Evolutionary conservation across 2,329 filamentous ascomycete genomes (phyloP).

Genomic region (Hymenoscyphus fructigenus): DNA sequence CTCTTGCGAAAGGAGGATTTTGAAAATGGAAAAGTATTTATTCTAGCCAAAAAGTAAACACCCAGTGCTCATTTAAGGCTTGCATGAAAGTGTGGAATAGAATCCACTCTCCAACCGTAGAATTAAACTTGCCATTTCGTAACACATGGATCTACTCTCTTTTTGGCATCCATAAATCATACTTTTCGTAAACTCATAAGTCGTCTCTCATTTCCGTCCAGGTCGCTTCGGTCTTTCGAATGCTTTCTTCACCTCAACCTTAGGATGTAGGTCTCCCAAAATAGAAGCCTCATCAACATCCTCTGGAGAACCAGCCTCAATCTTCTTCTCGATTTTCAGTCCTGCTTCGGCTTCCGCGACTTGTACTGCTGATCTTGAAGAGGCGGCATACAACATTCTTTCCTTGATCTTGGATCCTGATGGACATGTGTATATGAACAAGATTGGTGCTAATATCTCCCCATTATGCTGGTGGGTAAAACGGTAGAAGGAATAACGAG

Average conservation of each 20-base stretch:
- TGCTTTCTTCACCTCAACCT: slow-evolving; percentile 62
- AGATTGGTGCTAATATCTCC: slow-evolving; percentile 54
- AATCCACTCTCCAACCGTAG: too few relatives aligned
- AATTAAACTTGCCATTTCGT: too few relatives aligned
- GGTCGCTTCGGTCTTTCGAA: slow-evolving; percentile 81
- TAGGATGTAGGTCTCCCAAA: slow-evolving; percentile 65
- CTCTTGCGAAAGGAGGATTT: too few relatives aligned
- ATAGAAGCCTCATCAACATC: slow-evolving; percentile 70
- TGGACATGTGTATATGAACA: slow-evolving; percentile 85
- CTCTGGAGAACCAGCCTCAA: slow-evolving; percentile 64
- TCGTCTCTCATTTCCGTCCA: slow-evolving; percentile 44
- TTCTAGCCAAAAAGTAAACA: too few relatives aligned
- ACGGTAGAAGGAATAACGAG: slow-evolving; percentile 76
- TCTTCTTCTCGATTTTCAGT: slow-evolving; percentile 66
- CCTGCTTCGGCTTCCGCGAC: slow-evolving; percentile 65
- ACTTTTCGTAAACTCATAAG: background rate
- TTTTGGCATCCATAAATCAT: slow-evolving; percentile 4
- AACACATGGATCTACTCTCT: too few relatives aligned
- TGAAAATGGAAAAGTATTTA: too few relatives aligned
- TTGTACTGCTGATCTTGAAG: slow-evolving; percentile 65
- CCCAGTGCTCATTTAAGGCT: too few relatives aligned
- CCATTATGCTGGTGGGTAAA: slow-evolving; percentile 59
- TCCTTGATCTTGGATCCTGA: slow-evolving; percentile 72
- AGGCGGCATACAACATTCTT: slow-evolving; percentile 79
- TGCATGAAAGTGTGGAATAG: too few relatives aligned